These are phyloP conservation scores for Fusarium nodosum DNA, from an alignment of 2,329 filamentous ascomycete genomes.

Conservation along the genomic window DNA sequence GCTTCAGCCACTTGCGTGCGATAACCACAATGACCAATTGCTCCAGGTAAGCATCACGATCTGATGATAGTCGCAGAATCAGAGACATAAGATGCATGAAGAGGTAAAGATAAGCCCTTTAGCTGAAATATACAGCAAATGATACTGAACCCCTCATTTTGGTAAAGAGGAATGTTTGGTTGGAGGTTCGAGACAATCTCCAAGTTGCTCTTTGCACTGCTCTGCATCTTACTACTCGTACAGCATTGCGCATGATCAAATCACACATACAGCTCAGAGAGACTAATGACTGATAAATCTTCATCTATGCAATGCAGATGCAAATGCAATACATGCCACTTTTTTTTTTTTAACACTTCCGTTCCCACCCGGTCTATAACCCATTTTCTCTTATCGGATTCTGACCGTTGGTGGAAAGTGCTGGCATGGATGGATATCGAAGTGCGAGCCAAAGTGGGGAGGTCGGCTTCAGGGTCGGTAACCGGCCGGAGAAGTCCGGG, in stretches of 20 bases:
- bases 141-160: background rate
- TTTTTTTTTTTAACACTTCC: constrained; percentile 17
- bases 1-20: background rate
- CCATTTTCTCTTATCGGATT: constrained; percentile 22
- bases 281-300: background rate
- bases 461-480: constrained; percentile 26
- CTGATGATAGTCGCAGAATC: background rate
- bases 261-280: constrained; percentile 13
- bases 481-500: constrained; percentile 38
- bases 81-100: background rate
- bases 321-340: constrained; percentile 18
- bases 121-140: constrained; percentile 2
- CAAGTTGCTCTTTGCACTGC: constrained; percentile 4
- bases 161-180: constrained; percentile 5
- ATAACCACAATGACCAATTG: background rate
- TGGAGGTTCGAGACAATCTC: background rate
- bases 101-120: background rate
- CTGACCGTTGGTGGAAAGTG: constrained; percentile 33
- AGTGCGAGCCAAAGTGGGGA: constrained; percentile 21
- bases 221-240: constrained; percentile 16
- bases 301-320: constrained; percentile 12
- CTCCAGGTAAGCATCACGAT: background rate
- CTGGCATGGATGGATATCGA: constrained; percentile 28
- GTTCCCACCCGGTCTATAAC: constrained; percentile 27
- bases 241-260: constrained; percentile 34